Evolutionary conservation across 768 basidiomycete species (phyloP), one percentile per base, ranked within the genome.

Genomic region (Gymnopilus junonius): DNA sequence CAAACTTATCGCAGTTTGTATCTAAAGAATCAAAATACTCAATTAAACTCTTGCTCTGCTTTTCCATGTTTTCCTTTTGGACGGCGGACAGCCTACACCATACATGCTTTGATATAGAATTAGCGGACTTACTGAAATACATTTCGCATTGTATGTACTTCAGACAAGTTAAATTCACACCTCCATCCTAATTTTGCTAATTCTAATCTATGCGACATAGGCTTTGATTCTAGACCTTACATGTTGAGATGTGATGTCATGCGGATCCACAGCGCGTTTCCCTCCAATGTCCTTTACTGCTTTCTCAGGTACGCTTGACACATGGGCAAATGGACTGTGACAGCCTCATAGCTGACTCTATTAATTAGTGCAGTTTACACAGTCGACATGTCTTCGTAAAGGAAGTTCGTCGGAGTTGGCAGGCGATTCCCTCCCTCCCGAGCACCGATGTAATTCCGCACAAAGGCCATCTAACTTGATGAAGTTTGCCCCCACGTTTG

Each of bases 361-460:
- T 25, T 48, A 25, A 48, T 25, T 27, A 31, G 12, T 20, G 4
- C 20, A 29, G 15, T 11, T 29, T 32, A 15, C 48, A 51, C 48
- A 23, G 17, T 51, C 48, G 48, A 51, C 48, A 31, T 51, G 48
- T 51, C 17, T 51, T 29, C 48, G 48, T 51, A 51, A 51, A 51
- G 48, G 48, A 51, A 51, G 48, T 32, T 51, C 48, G n/a, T 51
- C 27, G 48, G 48, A 51, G 10, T 51, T 51, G 48, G n/a, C 48
- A 17, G 12, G 45, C 45, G 27, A 48, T 48, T 42, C 27, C 45
- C 25, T 48, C 27, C 31, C 17, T 20, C 29, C 45, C 10, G 40
- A 20, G 40, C 40, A 17, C 40, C 40, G 48, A 51, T 51, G 31
- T 51, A 32, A 51, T 29, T 15, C 29, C 48, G 31, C 27, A 51